Percentiles rank a stretch among this genome's conserved stretches.
These are phyloP conservation scores for Mrakia frigida DNA, from an alignment of 768 basidiomycete species.

Conservation along the genomic window DNA sequence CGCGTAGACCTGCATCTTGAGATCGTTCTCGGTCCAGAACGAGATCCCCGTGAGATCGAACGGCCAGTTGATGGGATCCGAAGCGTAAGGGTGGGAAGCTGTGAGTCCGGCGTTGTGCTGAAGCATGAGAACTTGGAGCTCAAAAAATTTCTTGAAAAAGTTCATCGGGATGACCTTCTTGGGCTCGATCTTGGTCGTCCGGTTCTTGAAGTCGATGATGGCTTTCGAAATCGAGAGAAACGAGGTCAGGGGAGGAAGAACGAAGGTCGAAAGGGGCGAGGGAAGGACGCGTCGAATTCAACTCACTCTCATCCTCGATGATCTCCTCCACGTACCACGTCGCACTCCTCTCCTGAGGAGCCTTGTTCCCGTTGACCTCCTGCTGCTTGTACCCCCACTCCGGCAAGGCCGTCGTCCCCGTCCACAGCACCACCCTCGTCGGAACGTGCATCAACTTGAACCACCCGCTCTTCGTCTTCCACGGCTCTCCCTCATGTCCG, in stretches of 20 bases:
- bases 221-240: neutral
- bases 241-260: neutral
- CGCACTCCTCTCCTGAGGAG: constrained; percentile 64
- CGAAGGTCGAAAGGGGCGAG: neutral
- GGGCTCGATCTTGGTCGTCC: constrained; percentile 51
- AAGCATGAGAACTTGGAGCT: constrained; percentile 90
- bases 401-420: constrained; percentile 73
- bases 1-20: constrained; percentile 85
- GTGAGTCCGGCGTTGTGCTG: constrained; percentile 99
- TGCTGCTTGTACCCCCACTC: constrained; percentile 98
- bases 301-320: constrained; percentile 64
- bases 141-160: constrained; percentile 91
- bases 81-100: constrained; percentile 95
- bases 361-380: constrained; percentile 97
- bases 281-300: neutral
- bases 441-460: constrained; percentile 84
- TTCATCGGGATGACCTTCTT: constrained; percentile 75
- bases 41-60: constrained; percentile 94
- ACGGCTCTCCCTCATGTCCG: constrained; percentile 68
- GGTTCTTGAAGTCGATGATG: constrained; percentile 52
- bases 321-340: constrained; percentile 88
- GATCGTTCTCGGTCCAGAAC: constrained; percentile 86
- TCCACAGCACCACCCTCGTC: constrained; percentile 92
- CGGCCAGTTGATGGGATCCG: constrained; percentile 95
- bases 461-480: constrained; percentile 90